Percentiles rank a stretch among this genome's conserved stretches.
These are phyloP conservation scores for Magnaporthiopsis incrustans DNA, from an alignment of 2,329 filamentous ascomycete species.

Conservation along the genomic window DNA sequence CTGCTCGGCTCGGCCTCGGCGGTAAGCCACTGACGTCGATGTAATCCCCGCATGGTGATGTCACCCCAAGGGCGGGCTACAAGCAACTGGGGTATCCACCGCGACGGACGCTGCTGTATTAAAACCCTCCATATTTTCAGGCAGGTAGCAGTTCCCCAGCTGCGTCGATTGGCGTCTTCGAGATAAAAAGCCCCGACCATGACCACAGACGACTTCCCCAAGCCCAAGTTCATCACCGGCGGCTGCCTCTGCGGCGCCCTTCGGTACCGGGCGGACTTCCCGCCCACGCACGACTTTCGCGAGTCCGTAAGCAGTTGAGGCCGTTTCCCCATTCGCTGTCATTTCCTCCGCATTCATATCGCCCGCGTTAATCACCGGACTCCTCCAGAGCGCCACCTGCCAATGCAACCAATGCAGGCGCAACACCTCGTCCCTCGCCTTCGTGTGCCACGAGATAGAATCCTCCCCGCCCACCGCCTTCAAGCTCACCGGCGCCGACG, in stretches of 20 bases:
- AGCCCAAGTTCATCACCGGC: constrained; percentile 33
- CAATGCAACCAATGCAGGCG: constrained; percentile 50
- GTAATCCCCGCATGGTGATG: too few relatives aligned
- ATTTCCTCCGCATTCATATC: too few relatives aligned
- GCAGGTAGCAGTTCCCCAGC: too few relatives aligned
- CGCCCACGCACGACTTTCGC: constrained; percentile 34
- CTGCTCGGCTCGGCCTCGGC: neutral
- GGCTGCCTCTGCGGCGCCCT: constrained; percentile 44
- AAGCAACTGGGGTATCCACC: neutral
- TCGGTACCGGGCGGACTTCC: constrained; percentile 40
- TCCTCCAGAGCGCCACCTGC: constrained; percentile 34
- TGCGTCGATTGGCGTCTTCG: too few relatives aligned
- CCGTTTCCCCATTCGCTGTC: neutral
- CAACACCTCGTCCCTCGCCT: constrained; percentile 38
- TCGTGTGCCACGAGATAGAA: constrained; percentile 28
- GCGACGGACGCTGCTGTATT: too few relatives aligned
- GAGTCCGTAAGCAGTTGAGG: constrained; percentile 25
- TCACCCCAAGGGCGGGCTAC: neutral
- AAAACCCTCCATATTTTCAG: too few relatives aligned
- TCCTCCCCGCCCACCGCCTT: constrained; percentile 22
- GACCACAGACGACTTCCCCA: constrained; percentile 17
- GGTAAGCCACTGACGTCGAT: neutral
- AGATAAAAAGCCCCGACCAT: constrained; percentile 7
- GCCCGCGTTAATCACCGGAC: neutral
- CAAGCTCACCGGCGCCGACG: constrained; percentile 22